Base-by-base conservation (phyloP, 2,329 filamentous ascomycete genomes). In the Ceratocystis harringtonii region DNA sequence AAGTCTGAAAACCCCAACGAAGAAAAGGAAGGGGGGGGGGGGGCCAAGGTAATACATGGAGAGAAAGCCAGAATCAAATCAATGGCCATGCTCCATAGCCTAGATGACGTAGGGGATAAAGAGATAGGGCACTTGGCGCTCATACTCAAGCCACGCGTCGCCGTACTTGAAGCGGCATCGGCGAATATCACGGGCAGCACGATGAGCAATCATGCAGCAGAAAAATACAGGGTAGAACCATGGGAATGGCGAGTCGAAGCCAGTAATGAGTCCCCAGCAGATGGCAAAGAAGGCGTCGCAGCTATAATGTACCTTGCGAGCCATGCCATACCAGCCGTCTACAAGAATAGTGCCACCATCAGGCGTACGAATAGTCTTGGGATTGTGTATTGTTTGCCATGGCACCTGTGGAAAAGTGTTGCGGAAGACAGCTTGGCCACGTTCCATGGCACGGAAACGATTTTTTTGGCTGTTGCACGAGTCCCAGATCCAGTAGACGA, bases 381-480 rank as follows among this genome's bases (percentile, higher is more conserved):
- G 90, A 76, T 95, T 92, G 70, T 89, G 77, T 68, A 96, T 75
- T 3, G 85, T 86, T 74, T 89, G 88, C 87, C 90, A 96, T 6
- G 90, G 90, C n/a, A 96, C 82, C 75, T 92, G 89, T 4, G 92
- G 91, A 78, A 96, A 95, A 2, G 90, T 86, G 71, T 86, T 89
- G 71, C 91, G 88, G 73, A 84, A 78, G 63, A 87, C 76, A 63
- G 82, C 73, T 50, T 85, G 85, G 68, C 90, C 90, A 68, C 87
- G 84, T 77, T 95, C 89, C 76, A 84, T 81, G 69, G 87, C 84
- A 65, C 91, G 86, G 83, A 92, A 96, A 69, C 88, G 86, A 78
- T 95, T 96, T 83, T 96, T 96, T 76, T 96, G 91, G 72, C 85
- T 90, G 78, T 95, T 95, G 76, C 85, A 86, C 55, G 90, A 94